These are phyloP conservation scores for Botrytis fragariae DNA, from an alignment of 2,329 filamentous ascomycete species.

Conservation along the genomic window DNA sequence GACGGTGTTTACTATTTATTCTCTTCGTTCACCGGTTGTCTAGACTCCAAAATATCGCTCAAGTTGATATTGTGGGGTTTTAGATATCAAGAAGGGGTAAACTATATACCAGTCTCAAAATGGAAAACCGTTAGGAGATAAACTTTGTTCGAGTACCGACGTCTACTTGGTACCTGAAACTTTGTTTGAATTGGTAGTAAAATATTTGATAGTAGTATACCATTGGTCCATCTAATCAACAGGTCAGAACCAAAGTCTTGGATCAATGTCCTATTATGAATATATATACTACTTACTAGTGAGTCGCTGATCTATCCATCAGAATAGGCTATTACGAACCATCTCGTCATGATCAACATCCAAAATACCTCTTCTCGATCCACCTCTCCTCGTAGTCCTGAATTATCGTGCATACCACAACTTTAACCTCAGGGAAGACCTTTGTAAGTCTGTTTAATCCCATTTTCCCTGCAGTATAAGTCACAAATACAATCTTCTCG, in stretches of 20 bases:
- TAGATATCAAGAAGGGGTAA: not conserved
- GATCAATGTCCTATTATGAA: not conserved
- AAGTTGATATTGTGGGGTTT: not conserved
- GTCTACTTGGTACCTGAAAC: not conserved
- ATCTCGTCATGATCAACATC: constrained; percentile 57
- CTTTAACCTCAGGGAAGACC: constrained; percentile 83
- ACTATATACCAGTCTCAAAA: not conserved
- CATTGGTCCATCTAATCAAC: not conserved
- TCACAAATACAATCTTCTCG: constrained; percentile 85
- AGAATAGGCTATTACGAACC: not conserved
- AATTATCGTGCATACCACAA: constrained; percentile 80
- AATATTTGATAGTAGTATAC: not conserved
- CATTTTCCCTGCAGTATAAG: constrained; percentile 81
- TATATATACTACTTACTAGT: not conserved
- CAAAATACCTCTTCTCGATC: constrained; percentile 86
- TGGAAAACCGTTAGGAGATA: not conserved
- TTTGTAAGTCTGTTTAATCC: constrained; percentile 82
- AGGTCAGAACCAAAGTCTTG: not conserved
- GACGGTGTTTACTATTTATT: not conserved
- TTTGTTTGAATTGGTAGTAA: not conserved
- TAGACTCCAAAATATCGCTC: not conserved
- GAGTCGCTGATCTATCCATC: not conserved
- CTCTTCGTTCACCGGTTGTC: not conserved
- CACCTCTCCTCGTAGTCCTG: constrained; percentile 81
- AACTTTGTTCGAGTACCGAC: not conserved